Evolutionary conservation across 441 rosid genomes (phyloP), one percentile per base, ranked within the genome.

Genomic region (Daphne laureola): DNA sequence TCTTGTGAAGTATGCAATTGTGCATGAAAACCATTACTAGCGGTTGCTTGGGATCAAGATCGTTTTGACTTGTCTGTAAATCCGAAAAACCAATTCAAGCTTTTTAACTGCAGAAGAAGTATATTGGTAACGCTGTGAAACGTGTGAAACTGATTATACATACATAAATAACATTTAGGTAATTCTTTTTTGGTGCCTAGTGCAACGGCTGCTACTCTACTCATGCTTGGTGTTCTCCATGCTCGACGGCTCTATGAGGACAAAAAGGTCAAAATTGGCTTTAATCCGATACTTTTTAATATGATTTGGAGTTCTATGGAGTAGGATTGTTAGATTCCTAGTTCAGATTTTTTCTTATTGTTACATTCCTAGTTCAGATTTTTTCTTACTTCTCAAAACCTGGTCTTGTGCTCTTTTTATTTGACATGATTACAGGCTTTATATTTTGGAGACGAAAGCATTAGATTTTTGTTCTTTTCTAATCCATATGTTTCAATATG

Each of bases 161-260:
- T 57, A 38, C 45, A 0, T 53, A 8, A 8, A 31, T 31, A 31
- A 31, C 36, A 9, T 67, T 61, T 72, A 89, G 98, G 95, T 55
- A 85, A 78, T 65, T 54, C 62, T 49, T 83, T 81, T 69, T 70
- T 87, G 66, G 51, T 93, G 55, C 95, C 97, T 5, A 93, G 96
- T 46, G 98, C 98, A 43, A 93, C 97, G 14, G 74, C 73, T 36
- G 97, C 98, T 27, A 87, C 95, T 53, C 64, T 90, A 4, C 89
- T 93, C 59, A 93, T 93, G 98, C 95, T 93, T 43, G 97, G 96
- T 41, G 95, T 79, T 45, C 97, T 93, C 58, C 98, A 90, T 54
- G 96, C 89, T 41, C 93, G 97, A 23, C 84, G 96, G 11, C 76
- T 93, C 21, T 93, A 90, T 49, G 82, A 76, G 48, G 98, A 89